Evolutionary conservation across 1,139 yeast species (phyloP), one percentile per base, ranked within the genome.

Genomic region (Barnettozyma hawaiiensis): DNA sequence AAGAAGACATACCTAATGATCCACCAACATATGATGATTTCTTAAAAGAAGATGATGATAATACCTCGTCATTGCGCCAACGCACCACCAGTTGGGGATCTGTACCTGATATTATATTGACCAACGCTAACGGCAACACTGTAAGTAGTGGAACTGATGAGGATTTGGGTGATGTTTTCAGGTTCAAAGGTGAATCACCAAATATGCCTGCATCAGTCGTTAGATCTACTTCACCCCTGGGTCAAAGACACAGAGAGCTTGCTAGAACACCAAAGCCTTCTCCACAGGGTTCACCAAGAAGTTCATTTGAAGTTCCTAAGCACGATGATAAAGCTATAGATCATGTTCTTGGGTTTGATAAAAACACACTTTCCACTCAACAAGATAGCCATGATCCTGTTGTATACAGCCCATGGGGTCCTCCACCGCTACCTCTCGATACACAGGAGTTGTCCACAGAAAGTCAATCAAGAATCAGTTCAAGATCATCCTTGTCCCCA

Each of bases 11-110:
- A 5, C 76, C 77, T 31, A 49, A 36, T 27, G 47, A 58, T 24
- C 71, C 72, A 7, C 72, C 71, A 10, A 44, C 61, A 3, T 67
- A 66, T 47, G 54, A 46, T 12, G 67, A 63, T 10, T 56, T 56
- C 19, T 37, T 61, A 37, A 45, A 51, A 29, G 50, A 52, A 20
- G 60, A 57, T 38, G 60, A 57, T 38, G 32, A 54, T 47, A 31
- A 43, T 41, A 37, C 45, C 12, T 54, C 62, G 6, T 53, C 52
- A 34, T 41, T 37, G 8, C 27, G 20, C 22, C 26, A 31, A 5
- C 31, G 26, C 14, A 18, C 31, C 16, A 15, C 28, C 32, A 16
- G 12, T 14, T n/a, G n/a, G n/a, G 18, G n/a, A 5, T 14, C 24
- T 19, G 15, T 32, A 7, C 35, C 35, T 32, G 35, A n/a, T 12